These are phyloP conservation scores for Ogataea trehaloabstinens DNA, from an alignment of 805 yeast species.

Conservation along the genomic window DNA sequence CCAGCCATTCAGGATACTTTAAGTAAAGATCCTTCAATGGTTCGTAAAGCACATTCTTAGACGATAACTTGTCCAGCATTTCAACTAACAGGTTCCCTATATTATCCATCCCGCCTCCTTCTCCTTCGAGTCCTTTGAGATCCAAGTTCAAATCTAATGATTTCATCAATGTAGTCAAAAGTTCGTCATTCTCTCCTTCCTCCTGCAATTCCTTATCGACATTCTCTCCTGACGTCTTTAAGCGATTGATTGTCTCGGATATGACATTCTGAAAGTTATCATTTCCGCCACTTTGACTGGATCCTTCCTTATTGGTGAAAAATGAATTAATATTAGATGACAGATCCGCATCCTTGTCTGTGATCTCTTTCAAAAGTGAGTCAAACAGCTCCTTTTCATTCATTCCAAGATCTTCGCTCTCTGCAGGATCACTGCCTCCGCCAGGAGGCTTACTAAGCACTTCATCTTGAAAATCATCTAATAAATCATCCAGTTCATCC, in stretches of 20 bases:
- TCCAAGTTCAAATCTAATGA: slow-evolving; percentile 53
- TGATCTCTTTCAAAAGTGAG: slow-evolving; percentile 23
- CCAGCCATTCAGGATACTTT: slow-evolving; percentile 72
- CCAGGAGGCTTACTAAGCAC: slow-evolving; percentile 64
- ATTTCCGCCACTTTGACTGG: slow-evolving; percentile 25
- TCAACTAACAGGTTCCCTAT: slow-evolving; percentile 62
- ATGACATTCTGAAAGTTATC: slow-evolving; percentile 68
- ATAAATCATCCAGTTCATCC: slow-evolving; percentile 76
- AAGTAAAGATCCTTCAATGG: slow-evolving; percentile 79
- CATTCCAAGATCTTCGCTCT: slow-evolving; percentile 15
- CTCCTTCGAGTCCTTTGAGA: slow-evolving; percentile 15
- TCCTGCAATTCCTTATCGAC: slow-evolving; percentile 57
- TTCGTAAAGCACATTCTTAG: slow-evolving; percentile 82
- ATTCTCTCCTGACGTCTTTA: slow-evolving; percentile 71
- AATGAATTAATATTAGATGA: slow-evolving; percentile 24
- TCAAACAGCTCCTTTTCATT: slow-evolving; percentile 24
- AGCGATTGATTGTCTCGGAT: slow-evolving; percentile 73
- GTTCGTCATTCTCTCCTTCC: slow-evolving; percentile 40
- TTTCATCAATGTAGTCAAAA: slow-evolving; percentile 60
- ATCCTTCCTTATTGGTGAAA: slow-evolving; percentile 20
- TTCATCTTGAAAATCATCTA: slow-evolving; percentile 82
- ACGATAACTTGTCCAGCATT: slow-evolving; percentile 76
- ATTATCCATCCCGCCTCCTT: slow-evolving; percentile 29
- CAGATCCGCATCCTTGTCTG: slow-evolving; percentile 27
- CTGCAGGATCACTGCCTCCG: slow-evolving; percentile 11